These are phyloP conservation scores for Talaromyces liani DNA, from an alignment of 495 filamentous ascomycete genomes.

Conservation along the genomic window DNA sequence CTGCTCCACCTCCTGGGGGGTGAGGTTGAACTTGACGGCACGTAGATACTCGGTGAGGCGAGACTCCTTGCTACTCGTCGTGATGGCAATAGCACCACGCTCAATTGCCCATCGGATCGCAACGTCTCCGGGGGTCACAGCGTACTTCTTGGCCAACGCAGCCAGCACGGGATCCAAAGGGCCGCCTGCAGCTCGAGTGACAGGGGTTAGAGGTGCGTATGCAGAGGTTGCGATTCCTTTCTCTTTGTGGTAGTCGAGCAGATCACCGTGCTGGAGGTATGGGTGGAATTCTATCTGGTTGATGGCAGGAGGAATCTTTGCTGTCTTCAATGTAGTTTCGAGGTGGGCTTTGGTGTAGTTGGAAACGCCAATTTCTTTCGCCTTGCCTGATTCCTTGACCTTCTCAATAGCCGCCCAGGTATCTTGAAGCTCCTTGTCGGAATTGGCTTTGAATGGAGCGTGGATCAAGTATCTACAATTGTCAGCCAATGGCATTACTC, in stretches of 20 bases:
- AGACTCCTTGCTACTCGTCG: conserved; percentile 68
- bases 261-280: conserved; percentile 69
- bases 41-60: conserved; percentile 59
- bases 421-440: conserved; percentile 52
- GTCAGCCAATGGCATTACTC: neutral
- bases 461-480: conserved; percentile 65
- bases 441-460: conserved; percentile 58
- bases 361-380: conserved; percentile 75
- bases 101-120: conserved; percentile 73
- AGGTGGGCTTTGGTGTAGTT: conserved; percentile 68
- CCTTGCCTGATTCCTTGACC: conserved; percentile 59
- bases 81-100: conserved; percentile 68
- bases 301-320: conserved; percentile 55
- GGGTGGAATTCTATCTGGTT: conserved; percentile 91
- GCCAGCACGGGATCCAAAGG: conserved; percentile 58
- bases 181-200: conserved; percentile 58
- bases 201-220: conserved; percentile 61
- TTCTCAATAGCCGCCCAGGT: conserved; percentile 75
- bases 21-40: conserved; percentile 62
- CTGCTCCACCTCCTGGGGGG: conserved; percentile 59
- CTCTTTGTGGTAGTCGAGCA: conserved; percentile 57
- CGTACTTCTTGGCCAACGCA: conserved; percentile 66
- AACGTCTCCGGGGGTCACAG: conserved; percentile 61
- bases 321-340: conserved; percentile 57
- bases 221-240: conserved; percentile 62